Percentiles rank a stretch among this genome's conserved stretches.
These are phyloP conservation scores for Blastocystis sp. DNA, from an alignment of 352 stramenopile species.

Conservation along the genomic window DNA sequence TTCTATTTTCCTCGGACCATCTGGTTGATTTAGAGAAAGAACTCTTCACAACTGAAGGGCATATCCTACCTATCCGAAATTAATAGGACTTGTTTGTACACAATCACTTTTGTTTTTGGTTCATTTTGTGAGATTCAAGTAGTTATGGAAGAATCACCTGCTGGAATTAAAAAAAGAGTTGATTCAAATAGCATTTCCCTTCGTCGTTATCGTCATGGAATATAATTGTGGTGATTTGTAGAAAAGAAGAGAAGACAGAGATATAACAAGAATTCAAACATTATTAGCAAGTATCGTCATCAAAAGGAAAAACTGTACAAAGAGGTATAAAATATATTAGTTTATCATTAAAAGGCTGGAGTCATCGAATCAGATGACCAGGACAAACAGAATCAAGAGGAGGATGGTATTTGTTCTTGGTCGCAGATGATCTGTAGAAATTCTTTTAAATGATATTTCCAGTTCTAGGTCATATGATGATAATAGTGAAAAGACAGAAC, in stretches of 20 bases:
- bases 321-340: neutral
- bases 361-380: neutral
- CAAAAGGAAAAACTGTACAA: constrained; percentile 46
- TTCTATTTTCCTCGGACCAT: constrained; percentile 32
- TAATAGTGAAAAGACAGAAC: neutral
- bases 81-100: constrained; percentile 37
- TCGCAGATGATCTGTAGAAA: neutral
- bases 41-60: constrained; percentile 52
- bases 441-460: neutral
- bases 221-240: neutral
- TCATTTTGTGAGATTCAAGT: neutral
- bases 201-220: neutral
- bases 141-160: neutral
- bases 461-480: neutral
- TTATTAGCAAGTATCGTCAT: constrained; percentile 49
- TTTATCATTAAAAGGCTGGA: constrained; percentile 14
- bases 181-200: constrained; percentile 46
- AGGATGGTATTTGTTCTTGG: neutral
- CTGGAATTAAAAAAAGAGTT: neutral
- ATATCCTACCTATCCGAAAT: constrained; percentile 52
- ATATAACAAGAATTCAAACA: constrained; percentile 56
- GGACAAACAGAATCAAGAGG: neutral
- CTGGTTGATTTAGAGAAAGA: constrained; percentile 64
- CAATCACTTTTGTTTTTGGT: neutral
- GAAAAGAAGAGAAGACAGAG: constrained; percentile 26